Conservation (phyloP, 805 yeast genomes). For the Metschnikowia reukaufii region DNA sequence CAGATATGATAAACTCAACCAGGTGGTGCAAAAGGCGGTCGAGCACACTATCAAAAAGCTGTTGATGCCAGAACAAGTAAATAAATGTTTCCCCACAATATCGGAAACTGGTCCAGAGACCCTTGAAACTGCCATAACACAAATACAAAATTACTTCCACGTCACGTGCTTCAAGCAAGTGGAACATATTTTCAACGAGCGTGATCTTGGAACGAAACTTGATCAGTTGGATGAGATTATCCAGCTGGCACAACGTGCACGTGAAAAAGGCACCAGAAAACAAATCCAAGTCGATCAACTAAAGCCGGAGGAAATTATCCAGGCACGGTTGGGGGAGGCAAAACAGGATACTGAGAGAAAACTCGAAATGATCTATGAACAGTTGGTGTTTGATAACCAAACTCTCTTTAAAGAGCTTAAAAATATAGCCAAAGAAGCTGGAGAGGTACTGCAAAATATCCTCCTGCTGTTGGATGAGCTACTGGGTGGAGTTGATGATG, state of each 20-base stretch:
- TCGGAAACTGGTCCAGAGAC: conserved; percentile 45
- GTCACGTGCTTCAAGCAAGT: conserved; percentile 52
- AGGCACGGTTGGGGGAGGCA: conserved; percentile 27
- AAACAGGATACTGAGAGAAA: conserved; percentile 27
- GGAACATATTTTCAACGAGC: conserved; percentile 51
- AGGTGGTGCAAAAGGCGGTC: conserved; percentile 54
- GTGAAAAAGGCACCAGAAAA: conserved; percentile 14
- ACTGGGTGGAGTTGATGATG: conserved; percentile 19
- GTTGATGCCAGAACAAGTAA: conserved; percentile 49
- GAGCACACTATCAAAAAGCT: conserved; percentile 51
- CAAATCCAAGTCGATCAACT: conserved; percentile 32
- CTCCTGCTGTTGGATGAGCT: conserved; percentile 19
- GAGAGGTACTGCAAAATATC: conserved; percentile 23
- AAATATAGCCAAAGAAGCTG: conserved; percentile 23
- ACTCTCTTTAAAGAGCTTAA: conserved; percentile 27
- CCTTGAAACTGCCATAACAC: conserved; percentile 50
- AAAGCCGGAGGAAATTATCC: conserved; percentile 33
- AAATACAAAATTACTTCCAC: conserved; percentile 53
- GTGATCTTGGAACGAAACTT: conserved; percentile 43
- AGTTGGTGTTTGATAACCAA: conserved; percentile 35
- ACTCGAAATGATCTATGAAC: conserved; percentile 36
- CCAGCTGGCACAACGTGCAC: conserved; percentile 38
- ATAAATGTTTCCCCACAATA: conserved; percentile 56
- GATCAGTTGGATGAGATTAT: conserved; percentile 51
- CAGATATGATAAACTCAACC: conserved; percentile 49